Percentiles rank a stretch among this genome's conserved stretches.
Conservation (phyloP, 1,284 basidiomycete species). For the Austroboletus rostrupii region DNA sequence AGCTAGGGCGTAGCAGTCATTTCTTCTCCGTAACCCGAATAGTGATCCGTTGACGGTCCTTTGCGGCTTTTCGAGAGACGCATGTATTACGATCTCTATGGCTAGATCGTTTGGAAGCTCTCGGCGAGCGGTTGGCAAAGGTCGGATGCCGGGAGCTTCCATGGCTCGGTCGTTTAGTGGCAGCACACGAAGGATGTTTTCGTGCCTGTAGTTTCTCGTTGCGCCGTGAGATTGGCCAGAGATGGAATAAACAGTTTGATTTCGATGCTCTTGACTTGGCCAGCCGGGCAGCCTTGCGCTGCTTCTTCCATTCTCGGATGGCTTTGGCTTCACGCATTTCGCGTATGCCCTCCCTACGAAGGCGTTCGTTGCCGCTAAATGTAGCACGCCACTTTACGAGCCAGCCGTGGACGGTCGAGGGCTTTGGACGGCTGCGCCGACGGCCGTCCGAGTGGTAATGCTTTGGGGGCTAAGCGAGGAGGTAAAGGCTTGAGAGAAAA, state of each 20-base stretch:
- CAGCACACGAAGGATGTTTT: slow-evolving; percentile 2
- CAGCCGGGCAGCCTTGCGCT: slow-evolving; percentile 20
- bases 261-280: slow-evolving; percentile 15
- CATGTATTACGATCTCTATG: slow-evolving; percentile 10
- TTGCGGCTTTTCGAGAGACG: slow-evolving; percentile 20
- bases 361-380: slow-evolving; percentile 57
- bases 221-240: slow-evolving; percentile 17
- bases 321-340: slow-evolving; percentile 54
- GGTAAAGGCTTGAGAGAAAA: slow-evolving; percentile 3
- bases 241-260: slow-evolving; percentile 4
- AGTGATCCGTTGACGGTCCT: slow-evolving; percentile 9
- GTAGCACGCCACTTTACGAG: slow-evolving; percentile 76
- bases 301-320: slow-evolving; percentile 22
- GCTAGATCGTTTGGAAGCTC: slow-evolving; percentile 18
- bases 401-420: slow-evolving; percentile 72
- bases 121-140: slow-evolving; percentile 17
- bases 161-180: slow-evolving; percentile 11
- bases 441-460: slow-evolving; percentile 49
- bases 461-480: slow-evolving; percentile 15
- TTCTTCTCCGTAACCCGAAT: slow-evolving; percentile 8
- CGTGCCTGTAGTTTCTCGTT: slow-evolving; percentile 15
- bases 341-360: slow-evolving; percentile 45
- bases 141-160: slow-evolving; percentile 10
- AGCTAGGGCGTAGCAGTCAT: slow-evolving; percentile 1
- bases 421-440: slow-evolving; percentile 45